phyloP scores from a whole-genome alignment of 352 stramenopile genomes.

The Phytophthora pistaciae region DNA sequence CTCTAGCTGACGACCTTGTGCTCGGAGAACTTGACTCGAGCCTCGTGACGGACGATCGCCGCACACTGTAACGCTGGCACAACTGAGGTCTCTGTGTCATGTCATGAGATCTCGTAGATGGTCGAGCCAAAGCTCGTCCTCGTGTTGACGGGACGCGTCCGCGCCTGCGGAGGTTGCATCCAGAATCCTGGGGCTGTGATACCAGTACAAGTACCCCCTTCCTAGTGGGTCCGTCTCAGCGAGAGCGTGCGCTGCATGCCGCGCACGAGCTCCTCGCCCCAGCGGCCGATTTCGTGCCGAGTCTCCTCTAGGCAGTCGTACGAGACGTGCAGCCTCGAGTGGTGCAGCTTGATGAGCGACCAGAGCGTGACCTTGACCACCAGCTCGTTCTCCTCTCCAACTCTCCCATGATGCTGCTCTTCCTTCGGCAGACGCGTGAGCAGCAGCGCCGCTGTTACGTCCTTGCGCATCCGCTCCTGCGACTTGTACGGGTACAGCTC shows the following conservation, averaged over 20 bases:
- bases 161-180: too few species aligned
- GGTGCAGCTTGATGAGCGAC: slow-evolving; percentile 46
- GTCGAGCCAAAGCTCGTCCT: too few species aligned
- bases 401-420: slow-evolving; percentile 10
- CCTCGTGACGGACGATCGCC: too few species aligned
- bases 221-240: slow-evolving; percentile 29
- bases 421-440: slow-evolving; percentile 34
- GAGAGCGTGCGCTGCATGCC: slow-evolving; percentile 36
- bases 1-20: too few species aligned
- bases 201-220: too few species aligned
- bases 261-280: slow-evolving; percentile 43
- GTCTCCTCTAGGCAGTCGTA: slow-evolving; percentile 37
- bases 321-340: slow-evolving; percentile 39
- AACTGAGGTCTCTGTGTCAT: too few species aligned
- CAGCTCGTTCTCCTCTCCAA: slow-evolving; percentile 25
- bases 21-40: too few species aligned
- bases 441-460: slow-evolving; percentile 38
- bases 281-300: slow-evolving; percentile 42
- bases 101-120: too few species aligned
- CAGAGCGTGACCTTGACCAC: slow-evolving; percentile 45
- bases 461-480: slow-evolving; percentile 35
- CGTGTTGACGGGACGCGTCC: too few species aligned
- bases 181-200: too few species aligned
- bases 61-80: too few species aligned
- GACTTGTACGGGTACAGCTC: slow-evolving; percentile 43